A percentile compares a stretch with the other conserved stretches of the same genome.
phyloP scores from a whole-genome alignment of 116 monocot species.

The Posidonia oceanica region DNA sequence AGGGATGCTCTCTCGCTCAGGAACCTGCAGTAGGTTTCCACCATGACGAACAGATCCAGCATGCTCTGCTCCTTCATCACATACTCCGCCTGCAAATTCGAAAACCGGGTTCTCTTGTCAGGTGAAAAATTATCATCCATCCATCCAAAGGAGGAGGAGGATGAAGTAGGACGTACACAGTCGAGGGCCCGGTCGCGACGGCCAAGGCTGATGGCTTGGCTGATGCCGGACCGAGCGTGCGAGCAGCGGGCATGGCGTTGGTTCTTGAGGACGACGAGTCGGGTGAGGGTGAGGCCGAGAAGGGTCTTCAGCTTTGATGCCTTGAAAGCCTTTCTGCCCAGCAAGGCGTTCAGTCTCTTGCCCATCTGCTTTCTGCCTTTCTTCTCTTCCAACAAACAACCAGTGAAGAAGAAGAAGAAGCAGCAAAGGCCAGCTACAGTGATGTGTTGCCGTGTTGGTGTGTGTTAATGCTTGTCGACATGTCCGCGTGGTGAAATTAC shows the following conservation, averaged over 20 bases:
- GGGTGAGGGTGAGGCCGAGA: slow-evolving; percentile 32
- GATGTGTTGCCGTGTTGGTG: background rate
- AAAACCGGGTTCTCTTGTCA: background rate
- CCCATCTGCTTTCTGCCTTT: slow-evolving; percentile 22
- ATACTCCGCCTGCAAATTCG: slow-evolving; percentile 40
- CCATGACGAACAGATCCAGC: slow-evolving; percentile 43
- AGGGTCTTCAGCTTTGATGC: slow-evolving; percentile 44
- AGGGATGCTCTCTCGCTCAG: slow-evolving; percentile 31
- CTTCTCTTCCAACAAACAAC: background rate
- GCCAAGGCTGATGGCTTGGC: slow-evolving; percentile 40
- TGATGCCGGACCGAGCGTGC: slow-evolving; percentile 37
- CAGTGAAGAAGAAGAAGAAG: background rate
- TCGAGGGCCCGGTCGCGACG: slow-evolving; percentile 50
- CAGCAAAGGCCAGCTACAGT: background rate
- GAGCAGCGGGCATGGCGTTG: slow-evolving; percentile 27
- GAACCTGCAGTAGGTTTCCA: slow-evolving; percentile 53
- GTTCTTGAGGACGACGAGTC: slow-evolving; percentile 46
- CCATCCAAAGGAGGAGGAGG: background rate
- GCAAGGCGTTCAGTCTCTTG: slow-evolving; percentile 30
- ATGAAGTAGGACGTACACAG: slow-evolving; percentile 20
- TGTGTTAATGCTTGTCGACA: too few species aligned
- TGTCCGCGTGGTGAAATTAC: too few species aligned
- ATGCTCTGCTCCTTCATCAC: slow-evolving; percentile 77
- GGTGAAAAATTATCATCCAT: too few species aligned
- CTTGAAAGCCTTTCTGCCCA: slow-evolving; percentile 23